Conservation (phyloP, 768 basidiomycete species). For the Mycena olivaceomarginata region DNA sequence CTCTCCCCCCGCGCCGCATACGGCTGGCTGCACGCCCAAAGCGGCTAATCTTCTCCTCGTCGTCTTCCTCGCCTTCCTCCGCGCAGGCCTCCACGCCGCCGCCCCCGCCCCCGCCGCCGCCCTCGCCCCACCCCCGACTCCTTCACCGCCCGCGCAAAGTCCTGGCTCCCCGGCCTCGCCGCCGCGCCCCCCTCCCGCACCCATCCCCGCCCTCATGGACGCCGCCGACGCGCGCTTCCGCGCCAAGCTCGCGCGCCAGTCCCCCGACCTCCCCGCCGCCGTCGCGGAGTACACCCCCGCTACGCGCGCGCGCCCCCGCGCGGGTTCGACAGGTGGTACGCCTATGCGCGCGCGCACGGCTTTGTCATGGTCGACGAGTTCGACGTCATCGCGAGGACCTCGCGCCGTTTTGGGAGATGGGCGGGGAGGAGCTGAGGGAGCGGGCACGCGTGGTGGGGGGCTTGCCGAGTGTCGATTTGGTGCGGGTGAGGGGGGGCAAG, state of each 20-base stretch:
- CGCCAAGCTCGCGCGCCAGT: slow-evolving; percentile 82
- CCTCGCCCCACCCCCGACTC: background rate
- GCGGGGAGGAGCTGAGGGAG: slow-evolving; percentile 82
- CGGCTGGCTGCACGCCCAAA: slow-evolving; percentile 36
- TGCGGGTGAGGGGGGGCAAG: slow-evolving; percentile 83
- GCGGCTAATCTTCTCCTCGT: slow-evolving; percentile 37
- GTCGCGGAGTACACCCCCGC: slow-evolving; percentile 87
- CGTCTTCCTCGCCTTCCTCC: slow-evolving; percentile 38
- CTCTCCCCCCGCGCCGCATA: background rate
- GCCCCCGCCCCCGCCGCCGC: background rate
- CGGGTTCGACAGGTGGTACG: slow-evolving; percentile 95
- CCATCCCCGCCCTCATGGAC: slow-evolving; percentile 89
- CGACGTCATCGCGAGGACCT: slow-evolving; percentile 87
- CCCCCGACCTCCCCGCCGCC: slow-evolving; percentile 85
- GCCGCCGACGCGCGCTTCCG: slow-evolving; percentile 88
- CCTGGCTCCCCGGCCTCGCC: slow-evolving; percentile 40
- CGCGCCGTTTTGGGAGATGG: slow-evolving; percentile 88
- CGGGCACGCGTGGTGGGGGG: slow-evolving; percentile 80
- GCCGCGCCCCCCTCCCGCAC: slow-evolving; percentile 61
- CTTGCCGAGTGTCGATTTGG: slow-evolving; percentile 90
- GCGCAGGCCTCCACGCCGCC: slow-evolving; percentile 36
- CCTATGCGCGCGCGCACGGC: slow-evolving; percentile 82
- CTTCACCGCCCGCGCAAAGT: slow-evolving; percentile 18
- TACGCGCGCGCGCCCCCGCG: slow-evolving; percentile 89
- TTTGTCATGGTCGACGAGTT: slow-evolving; percentile 95